Evolutionary conservation across 148 eudicot genomes (phyloP), one percentile per base, ranked within the genome.

Genomic region (Rhododendron vialii): DNA sequence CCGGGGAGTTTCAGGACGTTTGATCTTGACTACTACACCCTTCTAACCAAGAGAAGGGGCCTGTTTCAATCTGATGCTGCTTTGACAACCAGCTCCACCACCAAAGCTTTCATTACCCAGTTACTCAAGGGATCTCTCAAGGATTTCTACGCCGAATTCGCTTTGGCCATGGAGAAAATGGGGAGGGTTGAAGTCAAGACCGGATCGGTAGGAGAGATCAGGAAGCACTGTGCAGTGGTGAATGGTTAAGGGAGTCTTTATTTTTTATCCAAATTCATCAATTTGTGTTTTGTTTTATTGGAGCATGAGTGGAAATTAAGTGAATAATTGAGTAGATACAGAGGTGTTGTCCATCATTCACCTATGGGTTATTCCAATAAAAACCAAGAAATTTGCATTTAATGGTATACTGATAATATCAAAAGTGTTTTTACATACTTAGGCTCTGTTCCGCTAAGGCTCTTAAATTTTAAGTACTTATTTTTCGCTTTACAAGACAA

Each of bases 1-100:
- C 98, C 98, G 0, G 98, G 98, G 7, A 95, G 96, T 85, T 86
- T 86, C n/a, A 87, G 88, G 83, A 96, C 98, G 15, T 96, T 96
- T 75, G 98, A 96, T 81, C 92, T 93, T 0, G 88, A 92, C 86
- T 96, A 96, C 91, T 95, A 93, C 80, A 84, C 86, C 33, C 92
- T 88, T 17, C 84, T 96, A 41, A 85, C 92, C 5, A 95, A 93
- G 83, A 88, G 98, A 28, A 91, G 98, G 3, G 98, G 98, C 3
- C 88, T 96, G 7, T 96, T 96, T 61, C 83, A 91, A 48, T 96
- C 98, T 0, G 98, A 96, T 80, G 88, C 98, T 2, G 96, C 98
- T 48, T 79, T 95, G 33, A 91, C 93, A 26, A 94, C 90, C 4
- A 89, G 78, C 67, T 81, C 92, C 6, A 87, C 84, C 33, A 90